A percentile compares a stretch with the other conserved stretches of the same genome.
Conservation (phyloP, 352 stramenopile species). For the Phytophthora colocasiae region DNA sequence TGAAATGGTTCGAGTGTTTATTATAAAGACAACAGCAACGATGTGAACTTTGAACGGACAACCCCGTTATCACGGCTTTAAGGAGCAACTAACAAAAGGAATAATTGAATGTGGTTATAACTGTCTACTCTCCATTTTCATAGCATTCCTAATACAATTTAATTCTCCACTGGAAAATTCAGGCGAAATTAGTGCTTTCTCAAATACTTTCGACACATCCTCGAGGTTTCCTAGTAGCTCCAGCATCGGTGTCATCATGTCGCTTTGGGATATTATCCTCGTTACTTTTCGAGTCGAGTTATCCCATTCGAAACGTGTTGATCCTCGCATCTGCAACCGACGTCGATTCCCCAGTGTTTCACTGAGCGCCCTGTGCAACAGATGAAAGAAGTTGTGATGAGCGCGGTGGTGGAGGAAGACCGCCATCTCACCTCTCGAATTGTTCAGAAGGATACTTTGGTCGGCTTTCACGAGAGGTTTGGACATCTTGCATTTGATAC, state of each 20-base stretch:
- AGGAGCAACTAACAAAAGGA: too few relatives aligned
- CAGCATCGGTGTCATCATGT: constrained; percentile 5
- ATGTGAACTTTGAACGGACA: neutral
- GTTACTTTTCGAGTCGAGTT: neutral
- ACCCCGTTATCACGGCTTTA: neutral
- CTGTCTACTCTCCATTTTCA: too few relatives aligned
- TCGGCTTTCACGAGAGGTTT: too few relatives aligned
- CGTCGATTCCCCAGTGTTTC: neutral
- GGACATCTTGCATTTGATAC: too few relatives aligned
- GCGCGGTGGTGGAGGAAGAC: too few relatives aligned
- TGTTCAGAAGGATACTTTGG: too few relatives aligned
- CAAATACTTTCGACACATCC: constrained; percentile 2
- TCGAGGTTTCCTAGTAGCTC: neutral
- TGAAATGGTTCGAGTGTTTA: constrained; percentile 51
- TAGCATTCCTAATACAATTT: too few relatives aligned
- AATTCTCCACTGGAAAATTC: constrained; percentile 1
- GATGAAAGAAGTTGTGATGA: too few relatives aligned
- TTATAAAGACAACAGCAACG: constrained; percentile 22
- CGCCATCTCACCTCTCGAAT: too few relatives aligned
- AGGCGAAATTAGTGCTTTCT: constrained; percentile 9
- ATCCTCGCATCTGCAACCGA: neutral
- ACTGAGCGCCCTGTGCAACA: too few relatives aligned
- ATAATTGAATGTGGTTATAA: too few relatives aligned
- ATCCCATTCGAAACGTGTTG: neutral
- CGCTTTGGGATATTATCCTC: neutral